Percentiles rank a stretch among this genome's conserved stretches.
These are phyloP conservation scores for Maudiozyma serrabonitensis DNA, from an alignment of 805 yeast species.

Conservation along the genomic window DNA sequence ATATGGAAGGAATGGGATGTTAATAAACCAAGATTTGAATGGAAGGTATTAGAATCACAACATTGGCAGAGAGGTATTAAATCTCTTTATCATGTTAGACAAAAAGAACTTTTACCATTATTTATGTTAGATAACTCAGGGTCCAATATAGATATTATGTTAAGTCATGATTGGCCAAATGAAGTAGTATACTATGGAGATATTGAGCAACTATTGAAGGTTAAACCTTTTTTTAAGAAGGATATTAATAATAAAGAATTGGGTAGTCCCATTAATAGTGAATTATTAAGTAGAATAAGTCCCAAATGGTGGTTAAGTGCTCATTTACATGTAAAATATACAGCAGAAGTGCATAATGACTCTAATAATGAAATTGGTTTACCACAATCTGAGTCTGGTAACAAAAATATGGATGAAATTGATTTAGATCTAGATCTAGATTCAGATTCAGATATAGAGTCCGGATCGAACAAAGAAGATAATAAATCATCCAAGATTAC, in stretches of 20 bases:
- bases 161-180: slow-evolving; percentile 94
- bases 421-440: slow-evolving; percentile 7
- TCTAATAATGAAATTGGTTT: background rate
- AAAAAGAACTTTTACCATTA: slow-evolving; percentile 48
- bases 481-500: slow-evolving; percentile 14
- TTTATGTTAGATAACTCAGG: slow-evolving; percentile 26
- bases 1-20: slow-evolving; percentile 54
- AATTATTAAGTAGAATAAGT: slow-evolving; percentile 40
- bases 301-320: slow-evolving; percentile 83
- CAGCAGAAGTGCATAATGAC: slow-evolving; percentile 42
- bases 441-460: background rate
- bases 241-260: slow-evolving; percentile 53
- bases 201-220: slow-evolving; percentile 35
- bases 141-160: slow-evolving; percentile 40
- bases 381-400: background rate
- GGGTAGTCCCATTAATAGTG: slow-evolving; percentile 64
- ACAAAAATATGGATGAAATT: slow-evolving; percentile 24
- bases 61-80: slow-evolving; percentile 21
- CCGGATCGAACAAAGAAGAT: background rate
- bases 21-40: slow-evolving; percentile 41
- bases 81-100: slow-evolving; percentile 51
- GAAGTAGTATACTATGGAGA: slow-evolving; percentile 64
- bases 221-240: slow-evolving; percentile 55
- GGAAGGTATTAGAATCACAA: slow-evolving; percentile 29
- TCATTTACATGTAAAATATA: slow-evolving; percentile 71